Percentiles rank a stretch among this genome's conserved stretches.
phyloP scores from a whole-genome alignment of 345 rosid species.

The Draba incana region DNA sequence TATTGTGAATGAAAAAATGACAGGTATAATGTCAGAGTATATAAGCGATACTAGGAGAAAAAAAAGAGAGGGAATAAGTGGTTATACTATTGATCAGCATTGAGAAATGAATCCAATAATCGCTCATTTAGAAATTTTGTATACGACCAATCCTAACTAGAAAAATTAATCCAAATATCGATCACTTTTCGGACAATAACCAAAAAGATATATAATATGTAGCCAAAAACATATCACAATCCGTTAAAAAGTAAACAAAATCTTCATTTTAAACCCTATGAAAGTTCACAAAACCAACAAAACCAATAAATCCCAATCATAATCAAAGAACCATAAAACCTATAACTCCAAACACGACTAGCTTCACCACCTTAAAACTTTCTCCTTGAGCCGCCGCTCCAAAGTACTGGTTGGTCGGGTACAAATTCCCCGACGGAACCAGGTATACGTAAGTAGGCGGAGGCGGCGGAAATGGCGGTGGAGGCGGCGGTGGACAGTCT shows the following conservation, averaged over 20 bases:
- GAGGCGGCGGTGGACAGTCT: conserved; percentile 37
- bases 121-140: too few relatives aligned
- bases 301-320: background rate
- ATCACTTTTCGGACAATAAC: too few relatives aligned
- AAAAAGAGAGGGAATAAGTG: too few relatives aligned
- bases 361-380: background rate
- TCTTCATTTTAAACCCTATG: background rate
- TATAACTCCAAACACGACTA: conserved; percentile 11
- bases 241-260: background rate
- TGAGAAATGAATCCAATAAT: too few relatives aligned
- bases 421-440: conserved; percentile 56
- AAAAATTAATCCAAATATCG: too few relatives aligned
- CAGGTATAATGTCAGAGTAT: too few relatives aligned
- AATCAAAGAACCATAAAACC: conserved; percentile 25
- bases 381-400: conserved; percentile 28
- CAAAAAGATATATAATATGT: too few relatives aligned
- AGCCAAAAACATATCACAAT: background rate
- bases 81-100: too few relatives aligned
- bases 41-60: too few relatives aligned
- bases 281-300: background rate
- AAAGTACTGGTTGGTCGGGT: conserved; percentile 49
- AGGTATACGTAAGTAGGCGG: conserved; percentile 37
- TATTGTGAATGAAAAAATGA: too few relatives aligned
- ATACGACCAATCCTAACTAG: too few relatives aligned
- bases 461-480: background rate